Evolutionary conservation across 306 rosid genomes (phyloP), one percentile per base, ranked within the genome.

Genomic region (Hylodesmum podocarpum): DNA sequence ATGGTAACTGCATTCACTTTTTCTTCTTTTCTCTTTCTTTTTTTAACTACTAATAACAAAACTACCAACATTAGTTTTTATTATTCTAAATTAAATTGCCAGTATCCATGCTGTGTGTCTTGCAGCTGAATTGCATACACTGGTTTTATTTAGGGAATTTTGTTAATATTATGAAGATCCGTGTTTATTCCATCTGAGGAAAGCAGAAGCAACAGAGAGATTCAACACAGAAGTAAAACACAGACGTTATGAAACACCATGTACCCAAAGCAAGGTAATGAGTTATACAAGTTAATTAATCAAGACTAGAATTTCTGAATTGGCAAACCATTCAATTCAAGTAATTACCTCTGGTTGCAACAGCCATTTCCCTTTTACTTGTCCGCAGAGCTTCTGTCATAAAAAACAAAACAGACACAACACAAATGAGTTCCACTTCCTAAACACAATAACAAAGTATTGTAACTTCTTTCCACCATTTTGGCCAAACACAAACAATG

Each of bases 331-430:
- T 29, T 51, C n/a, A 53, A 43, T 37, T 41, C 15, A 65, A 77
- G 37, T 2, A 22, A 57, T 64, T 76, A 93, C 98, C 98, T 91
- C 98, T 88, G 4, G 98, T 94, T 66, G 98, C 98, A 53, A 90
- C 93, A 43, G 94, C 73, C 98, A 94, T 94, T 78, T 94, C 98
- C 72, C 90, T 90, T 87, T 94, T 94, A 85, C 98, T 94, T 40
- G 91, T 72, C 81, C 98, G 86, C 78, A 94, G 88, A 64, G 98
- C 98, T 34, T 94, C 98, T 94, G 90, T 62, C 64, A 87, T 59
- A 40, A 15, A 2, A 9, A 43, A 22, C 2, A 12, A 82, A 10
- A 72, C 22, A 63, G 7, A 28, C 49, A 31, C 49, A 39, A 28
- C 49, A 31, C 49, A 39, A 49, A 54, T 66, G 61, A 69, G 66